Percentiles rank a stretch among this genome's conserved stretches.
Conservation (phyloP, 2,329 filamentous ascomycete species). For the Scorias spongiosa region DNA sequence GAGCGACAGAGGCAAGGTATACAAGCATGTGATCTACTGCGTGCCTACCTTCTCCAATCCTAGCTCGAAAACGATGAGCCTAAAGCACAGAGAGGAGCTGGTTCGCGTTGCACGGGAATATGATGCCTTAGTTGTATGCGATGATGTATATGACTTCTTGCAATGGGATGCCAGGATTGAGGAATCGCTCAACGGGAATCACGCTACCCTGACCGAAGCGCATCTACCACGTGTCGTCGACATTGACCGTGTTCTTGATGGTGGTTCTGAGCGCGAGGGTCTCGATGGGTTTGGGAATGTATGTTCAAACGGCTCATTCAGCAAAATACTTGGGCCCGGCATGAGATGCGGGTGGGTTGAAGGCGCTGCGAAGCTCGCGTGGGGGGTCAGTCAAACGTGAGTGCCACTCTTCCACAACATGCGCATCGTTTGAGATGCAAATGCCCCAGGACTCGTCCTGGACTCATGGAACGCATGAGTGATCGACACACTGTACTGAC, state of each 20-base stretch:
- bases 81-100: conserved; percentile 49
- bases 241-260: conserved; percentile 54
- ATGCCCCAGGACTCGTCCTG: not conserved
- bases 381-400: conserved; percentile 41
- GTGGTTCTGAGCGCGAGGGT: conserved; percentile 30
- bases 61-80: conserved; percentile 65
- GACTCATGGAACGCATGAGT: conserved; percentile 1
- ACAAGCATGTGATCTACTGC: conserved; percentile 74
- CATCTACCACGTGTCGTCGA: conserved; percentile 60
- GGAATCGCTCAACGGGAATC: conserved; percentile 1
- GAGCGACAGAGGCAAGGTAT: conserved; percentile 55
- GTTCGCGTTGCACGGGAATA: conserved; percentile 62
- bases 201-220: conserved; percentile 22
- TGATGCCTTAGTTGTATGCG: conserved; percentile 69
- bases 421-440: not conserved
- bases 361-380: conserved; percentile 45
- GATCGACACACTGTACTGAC: conserved; percentile 18
- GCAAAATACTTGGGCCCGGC: conserved; percentile 73
- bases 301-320: conserved; percentile 78
- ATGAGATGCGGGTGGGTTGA: conserved; percentile 81
- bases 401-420: conserved; percentile 15
- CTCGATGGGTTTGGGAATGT: conserved; percentile 59
- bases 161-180: conserved; percentile 48
- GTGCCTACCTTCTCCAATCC: conserved; percentile 87
- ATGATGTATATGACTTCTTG: conserved; percentile 91